Conservation (phyloP, 768 basidiomycete genomes). For the Collybia nuda region DNA sequence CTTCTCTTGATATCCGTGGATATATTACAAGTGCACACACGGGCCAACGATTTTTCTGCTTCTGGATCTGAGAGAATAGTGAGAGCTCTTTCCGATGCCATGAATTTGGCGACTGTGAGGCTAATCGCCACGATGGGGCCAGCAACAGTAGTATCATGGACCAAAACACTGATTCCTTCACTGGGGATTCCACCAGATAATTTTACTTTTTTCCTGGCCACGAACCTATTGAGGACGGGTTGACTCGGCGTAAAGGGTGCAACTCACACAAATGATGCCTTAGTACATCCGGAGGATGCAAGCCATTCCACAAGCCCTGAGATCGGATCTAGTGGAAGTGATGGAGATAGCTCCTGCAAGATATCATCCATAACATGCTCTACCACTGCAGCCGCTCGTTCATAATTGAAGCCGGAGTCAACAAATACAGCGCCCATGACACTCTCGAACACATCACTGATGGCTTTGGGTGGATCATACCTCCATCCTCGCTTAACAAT, state of each 20-base stretch:
- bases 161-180: constrained; percentile 54
- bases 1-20: constrained; percentile 1
- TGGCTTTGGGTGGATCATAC: constrained; percentile 82
- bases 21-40: constrained; percentile 35
- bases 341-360: constrained; percentile 56
- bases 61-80: constrained; percentile 46
- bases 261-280: constrained; percentile 28
- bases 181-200: constrained; percentile 13
- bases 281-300: constrained; percentile 54
- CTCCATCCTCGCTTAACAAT: constrained; percentile 74
- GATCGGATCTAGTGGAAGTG: constrained; percentile 68
- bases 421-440: constrained; percentile 82
- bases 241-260: background rate
- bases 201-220: constrained; percentile 19
- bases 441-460: constrained; percentile 86
- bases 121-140: constrained; percentile 64
- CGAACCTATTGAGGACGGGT: background rate
- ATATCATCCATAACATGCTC: constrained; percentile 69
- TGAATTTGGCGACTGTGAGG: constrained; percentile 61
- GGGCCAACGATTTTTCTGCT: constrained; percentile 42
- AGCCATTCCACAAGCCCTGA: constrained; percentile 72
- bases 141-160: constrained; percentile 55
- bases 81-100: constrained; percentile 64
- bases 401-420: constrained; percentile 75
- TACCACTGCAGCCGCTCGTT: constrained; percentile 59